Conservation (phyloP, 345 rosid species). For the Pistacia vera region DNA sequence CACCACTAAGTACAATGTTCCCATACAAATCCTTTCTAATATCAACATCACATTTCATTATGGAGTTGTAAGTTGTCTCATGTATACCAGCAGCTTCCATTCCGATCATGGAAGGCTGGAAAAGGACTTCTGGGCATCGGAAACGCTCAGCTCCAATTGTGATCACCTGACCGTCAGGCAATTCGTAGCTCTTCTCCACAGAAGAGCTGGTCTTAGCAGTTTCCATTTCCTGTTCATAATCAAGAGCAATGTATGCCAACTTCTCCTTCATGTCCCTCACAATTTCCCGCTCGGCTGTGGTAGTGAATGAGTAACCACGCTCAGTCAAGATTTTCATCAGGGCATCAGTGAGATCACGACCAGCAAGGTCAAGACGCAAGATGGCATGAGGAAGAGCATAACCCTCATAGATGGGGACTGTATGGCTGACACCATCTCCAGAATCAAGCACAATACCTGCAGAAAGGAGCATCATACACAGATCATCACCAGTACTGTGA, state of each 20-base stretch:
- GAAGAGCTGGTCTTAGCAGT: slow-evolving; percentile 60
- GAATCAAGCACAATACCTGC: slow-evolving; percentile 61
- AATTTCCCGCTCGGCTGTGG: slow-evolving; percentile 73
- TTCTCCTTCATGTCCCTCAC: slow-evolving; percentile 79
- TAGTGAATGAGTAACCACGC: slow-evolving; percentile 81
- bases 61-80: slow-evolving; percentile 72
- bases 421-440: slow-evolving; percentile 83
- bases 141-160: slow-evolving; percentile 69
- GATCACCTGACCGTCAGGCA: slow-evolving; percentile 70
- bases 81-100: slow-evolving; percentile 76
- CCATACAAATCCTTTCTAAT: slow-evolving; percentile 70
- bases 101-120: slow-evolving; percentile 70
- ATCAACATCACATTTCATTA: slow-evolving; percentile 75
- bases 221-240: slow-evolving; percentile 67
- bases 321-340: slow-evolving; percentile 73
- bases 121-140: slow-evolving; percentile 71
- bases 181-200: slow-evolving; percentile 68
- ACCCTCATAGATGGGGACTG: slow-evolving; percentile 73
- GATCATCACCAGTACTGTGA: neutral
- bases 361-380: slow-evolving; percentile 69
- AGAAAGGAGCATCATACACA: neutral
- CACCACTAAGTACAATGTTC: slow-evolving; percentile 73
- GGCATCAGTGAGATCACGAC: slow-evolving; percentile 70
- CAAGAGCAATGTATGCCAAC: slow-evolving; percentile 64
- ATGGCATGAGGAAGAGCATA: slow-evolving; percentile 75